Base-by-base conservation (phyloP, 805 yeast genomes). In the Nakazawaea sp. region DNA sequence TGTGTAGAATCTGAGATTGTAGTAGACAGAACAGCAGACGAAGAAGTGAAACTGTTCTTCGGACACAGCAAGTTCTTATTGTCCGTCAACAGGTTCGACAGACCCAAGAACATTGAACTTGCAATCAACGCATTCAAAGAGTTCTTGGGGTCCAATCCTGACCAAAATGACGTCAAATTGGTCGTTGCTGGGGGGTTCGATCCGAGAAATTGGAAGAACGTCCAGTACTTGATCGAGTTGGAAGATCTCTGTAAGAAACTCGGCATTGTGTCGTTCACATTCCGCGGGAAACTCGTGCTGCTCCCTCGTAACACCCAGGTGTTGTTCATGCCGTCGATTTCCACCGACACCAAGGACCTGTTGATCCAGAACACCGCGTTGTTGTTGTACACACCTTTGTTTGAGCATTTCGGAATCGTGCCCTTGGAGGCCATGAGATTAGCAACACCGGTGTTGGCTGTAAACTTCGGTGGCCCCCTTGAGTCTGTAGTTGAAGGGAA, bases 371-470 rank as follows among this genome's bases (percentile, higher is more conserved):
- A 64, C 8, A 68, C 89, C 2, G 68, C 70, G 32, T 47, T 83
- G 39, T 65, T 92, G 17, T 59, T 89, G 31, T 92, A 92, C 53
- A 92, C 99, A 0, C 98, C 99, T 3, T 68, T 83, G 0, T 72
- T 72, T 49, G 98, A 92, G 57, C 99, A 92, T 61, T 92, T 92
- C 54, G 99, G 99, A 11, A 92, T 92, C 45, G 99, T 92, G 8
- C 99, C 99, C 1, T 68, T 92, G 12, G 98, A 92, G 55, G 89
- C 96, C 10, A 89, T 92, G 97, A 69, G 81, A 32, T 67, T 74
- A 40, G 81, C 84, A 20, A 80, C 81, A 0, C 87, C 95, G 0
- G 96, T 89, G 0, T 61, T 92, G 35, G 96, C 96, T 0, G 80
- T 81, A 4, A 77, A 84, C 50, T 77, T 77, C 27, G 99, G 98